These are phyloP conservation scores for Alternaria panax DNA, from an alignment of 2,329 filamentous ascomycete species.

Conservation along the genomic window DNA sequence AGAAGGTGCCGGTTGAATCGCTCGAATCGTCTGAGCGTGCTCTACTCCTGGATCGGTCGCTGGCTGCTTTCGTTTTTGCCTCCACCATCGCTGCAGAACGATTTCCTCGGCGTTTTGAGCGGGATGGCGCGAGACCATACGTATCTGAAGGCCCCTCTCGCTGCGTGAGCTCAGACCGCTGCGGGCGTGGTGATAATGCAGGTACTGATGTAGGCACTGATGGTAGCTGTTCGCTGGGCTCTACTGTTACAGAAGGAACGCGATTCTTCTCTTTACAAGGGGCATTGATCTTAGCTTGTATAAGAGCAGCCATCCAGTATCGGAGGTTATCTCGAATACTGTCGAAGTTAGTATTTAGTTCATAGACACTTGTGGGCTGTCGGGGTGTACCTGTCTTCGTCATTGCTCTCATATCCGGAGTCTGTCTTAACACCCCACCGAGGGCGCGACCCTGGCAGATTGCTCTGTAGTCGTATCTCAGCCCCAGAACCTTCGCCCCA, in stretches of 20 bases:
- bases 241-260: background rate
- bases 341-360: background rate
- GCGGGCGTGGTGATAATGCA: background rate
- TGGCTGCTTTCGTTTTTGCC: background rate
- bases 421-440: conserved; percentile 2
- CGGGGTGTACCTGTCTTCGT: conserved; percentile 1
- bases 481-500: background rate
- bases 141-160: background rate
- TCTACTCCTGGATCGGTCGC: background rate
- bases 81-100: background rate
- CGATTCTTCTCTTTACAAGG: background rate
- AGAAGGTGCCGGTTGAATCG: background rate
- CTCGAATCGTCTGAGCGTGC: background rate
- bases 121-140: background rate
- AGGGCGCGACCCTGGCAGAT: background rate
- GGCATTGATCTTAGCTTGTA: conserved; percentile 4
- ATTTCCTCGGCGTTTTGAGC: background rate
- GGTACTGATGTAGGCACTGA: background rate
- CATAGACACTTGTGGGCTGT: background rate
- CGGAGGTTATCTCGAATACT: background rate
- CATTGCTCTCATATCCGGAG: conserved; percentile 1
- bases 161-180: background rate
- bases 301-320: conserved; percentile 8
- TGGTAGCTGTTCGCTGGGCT: background rate
- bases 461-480: background rate